Base-by-base conservation (phyloP, 1,284 basidiomycete genomes). In the Stygiomarasmius scandens region DNA sequence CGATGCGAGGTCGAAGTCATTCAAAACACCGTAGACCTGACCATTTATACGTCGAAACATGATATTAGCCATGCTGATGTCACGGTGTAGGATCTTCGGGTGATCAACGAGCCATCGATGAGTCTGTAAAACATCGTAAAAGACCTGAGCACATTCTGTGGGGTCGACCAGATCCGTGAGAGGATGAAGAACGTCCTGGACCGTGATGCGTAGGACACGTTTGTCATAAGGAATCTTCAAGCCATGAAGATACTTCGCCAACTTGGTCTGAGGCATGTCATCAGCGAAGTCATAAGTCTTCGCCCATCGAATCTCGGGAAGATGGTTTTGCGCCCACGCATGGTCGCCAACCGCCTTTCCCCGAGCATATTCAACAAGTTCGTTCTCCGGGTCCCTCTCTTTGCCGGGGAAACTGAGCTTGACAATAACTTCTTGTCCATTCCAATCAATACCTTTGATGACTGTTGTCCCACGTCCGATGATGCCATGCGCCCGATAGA, bases 1-100 rank as follows among this genome's bases (percentile, higher is more conserved):
- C 5, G 49, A 47, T 2, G 56, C 19, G 2, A 55, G 53, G 24
- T 59, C 58, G 20, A 59, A 55, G 24, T 59, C 52, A 23, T 59
- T 59, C 11, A 59, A 27, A 14, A 59, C 49, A 36, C 58, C 58
- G 27, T 50, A 55, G 3, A 59, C 20, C 27, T 52, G 22, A 14
- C 48, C 49, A 9, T 52, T 53, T 2, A 11, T 55, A 4, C 46
- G 27, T 0, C 54, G 24, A 38, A 55, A 51, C 58, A 59, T 59
- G 48, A 59, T 22, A 22, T 59, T 55, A 14, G 3, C 20, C 10
- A 36, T 10, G 32, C 47, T 59, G 12, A 59, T 5, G 32, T 59
- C 49, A n/a, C 58, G 48, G 47, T 59, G 54, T 5, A 59, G 43
- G 12, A 59, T 46, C 23, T 36, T 25, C 8, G 32, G 8, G 14